Percentiles rank a stretch among this genome's conserved stretches.
phyloP scores from a whole-genome alignment of 306 rosid species.

The Glycine latifolia region DNA sequence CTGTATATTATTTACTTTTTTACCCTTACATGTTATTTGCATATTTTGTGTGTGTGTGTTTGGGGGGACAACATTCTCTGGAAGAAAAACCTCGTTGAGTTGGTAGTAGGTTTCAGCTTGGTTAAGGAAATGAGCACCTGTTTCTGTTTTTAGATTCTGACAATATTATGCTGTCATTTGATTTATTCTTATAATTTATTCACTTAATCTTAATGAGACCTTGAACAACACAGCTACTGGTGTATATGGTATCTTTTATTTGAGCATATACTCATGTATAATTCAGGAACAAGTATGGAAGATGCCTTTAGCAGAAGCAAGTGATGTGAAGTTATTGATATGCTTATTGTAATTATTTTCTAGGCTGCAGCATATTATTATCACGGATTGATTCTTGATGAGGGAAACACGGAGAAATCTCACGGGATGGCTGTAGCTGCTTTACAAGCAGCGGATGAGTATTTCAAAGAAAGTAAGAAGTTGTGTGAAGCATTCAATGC shows the following conservation, averaged over 20 bases:
- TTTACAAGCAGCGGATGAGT: conserved; percentile 95
- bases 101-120: conserved; percentile 6
- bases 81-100: conserved; percentile 3
- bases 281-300: conserved; percentile 13
- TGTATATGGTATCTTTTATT: conserved; percentile 32
- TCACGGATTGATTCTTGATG: conserved; percentile 97
- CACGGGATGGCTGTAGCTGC: conserved; percentile 99
- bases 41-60: background rate
- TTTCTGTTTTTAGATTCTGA: too few relatives aligned
- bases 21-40: background rate
- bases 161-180: conserved; percentile 12
- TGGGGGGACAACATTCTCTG: background rate
- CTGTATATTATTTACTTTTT: background rate
- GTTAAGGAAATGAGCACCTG: conserved; percentile 5
- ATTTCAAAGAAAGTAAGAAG: conserved; percentile 95
- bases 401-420: conserved; percentile 96
- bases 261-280: conserved; percentile 18
- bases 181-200: conserved; percentile 14
- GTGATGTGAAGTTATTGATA: conserved; percentile 33
- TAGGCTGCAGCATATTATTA: conserved; percentile 99
- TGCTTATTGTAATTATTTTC: conserved; percentile 40
- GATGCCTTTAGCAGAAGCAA: conserved; percentile 12
- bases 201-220: conserved; percentile 16
- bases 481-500: conserved; percentile 79
- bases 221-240: background rate